Base-by-base conservation (phyloP, 768 basidiomycete species). In the Pholiota microspora region DNA sequence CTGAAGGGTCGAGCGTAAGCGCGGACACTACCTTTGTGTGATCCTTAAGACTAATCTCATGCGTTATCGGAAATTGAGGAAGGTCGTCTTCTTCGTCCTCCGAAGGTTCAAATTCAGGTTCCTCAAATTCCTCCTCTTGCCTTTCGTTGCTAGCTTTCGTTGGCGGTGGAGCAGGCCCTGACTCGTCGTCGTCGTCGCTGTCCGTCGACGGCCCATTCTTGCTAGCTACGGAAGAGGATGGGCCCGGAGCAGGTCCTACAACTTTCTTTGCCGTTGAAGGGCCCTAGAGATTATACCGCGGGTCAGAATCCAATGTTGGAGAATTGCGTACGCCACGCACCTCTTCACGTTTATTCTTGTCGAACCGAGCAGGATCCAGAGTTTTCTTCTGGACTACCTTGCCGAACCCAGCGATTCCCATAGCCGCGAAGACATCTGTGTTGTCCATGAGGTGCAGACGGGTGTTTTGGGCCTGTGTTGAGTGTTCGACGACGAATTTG, bases 21-120 rank as follows among this genome's bases (percentile, higher is more conserved):
- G 97, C 94, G 21, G 95, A 93, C 16, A 98, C 85, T 50, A 97
- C 93, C 74, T 98, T 99, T 12, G 83, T 88, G 67, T 99, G 97
- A 71, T 98, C 95, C 70, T 96, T 97, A 65, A 98, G 79, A 9
- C 83, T 71, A 52, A 96, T 81, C 75, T 98, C 95, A 67, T 98
- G 96, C 5, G 93, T 88, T 27, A 85, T 82, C 18, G 97, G 97
- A 65, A 96, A 91, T 49, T 78, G 77, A 40, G 84, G 82, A 38
- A 73, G 64, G 52, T 83, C 82, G 9, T 71, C 71, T 45, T 71
- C 71, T 44, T 79, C 77, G 16, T 72, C 70, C 38, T 82, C 82
- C 67, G 61, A 83, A 67, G 78, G 81, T 60, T 85, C 80, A 54
- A 77, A 84, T 69, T 85, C 84, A 31, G 81, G 81, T 63, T 82